Evolutionary conservation across 1,139 yeast genomes (phyloP).

Genomic region (Protomyces pachydermus): DNA sequence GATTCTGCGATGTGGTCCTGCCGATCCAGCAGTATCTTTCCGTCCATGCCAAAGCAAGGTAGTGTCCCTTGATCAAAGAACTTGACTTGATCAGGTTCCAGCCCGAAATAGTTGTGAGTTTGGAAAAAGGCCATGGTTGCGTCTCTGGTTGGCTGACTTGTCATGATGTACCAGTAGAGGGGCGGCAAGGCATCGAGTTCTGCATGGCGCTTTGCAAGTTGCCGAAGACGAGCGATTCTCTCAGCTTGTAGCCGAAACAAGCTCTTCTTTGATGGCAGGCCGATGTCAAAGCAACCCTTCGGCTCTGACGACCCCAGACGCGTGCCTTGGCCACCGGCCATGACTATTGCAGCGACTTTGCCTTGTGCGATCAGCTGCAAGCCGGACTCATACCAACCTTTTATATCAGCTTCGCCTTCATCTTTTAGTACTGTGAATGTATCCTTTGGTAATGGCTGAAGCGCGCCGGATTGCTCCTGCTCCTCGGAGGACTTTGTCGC

Average conservation of each 20-base stretch:
- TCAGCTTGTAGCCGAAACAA: slow-evolving; percentile 93
- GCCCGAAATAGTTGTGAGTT: slow-evolving; percentile 63
- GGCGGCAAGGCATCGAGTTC: slow-evolving; percentile 38
- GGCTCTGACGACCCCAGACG: slow-evolving; percentile 85
- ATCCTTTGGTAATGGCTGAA: slow-evolving; percentile 40
- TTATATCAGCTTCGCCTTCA: slow-evolving; percentile 33
- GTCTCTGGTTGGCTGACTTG: slow-evolving; percentile 79
- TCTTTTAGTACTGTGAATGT: slow-evolving; percentile 40
- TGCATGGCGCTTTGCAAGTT: slow-evolving; percentile 46
- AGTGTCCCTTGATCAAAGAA: slow-evolving; percentile 94
- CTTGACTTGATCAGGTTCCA: slow-evolving; percentile 52
- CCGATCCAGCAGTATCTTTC: slow-evolving; percentile 64
- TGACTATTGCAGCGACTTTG: slow-evolving; percentile 78
- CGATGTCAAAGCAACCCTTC: slow-evolving; percentile 88
- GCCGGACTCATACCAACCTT: slow-evolving; percentile 58
- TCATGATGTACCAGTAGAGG: slow-evolving; percentile 90
- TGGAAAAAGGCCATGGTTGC: slow-evolving; percentile 71
- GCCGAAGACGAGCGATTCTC: slow-evolving; percentile 61
- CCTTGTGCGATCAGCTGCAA: slow-evolving; percentile 61
- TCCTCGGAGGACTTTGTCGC: slow-evolving; percentile 31
- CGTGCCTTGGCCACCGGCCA: slow-evolving; percentile 99
- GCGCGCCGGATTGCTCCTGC: slow-evolving; percentile 28
- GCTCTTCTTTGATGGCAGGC: slow-evolving; percentile 75
- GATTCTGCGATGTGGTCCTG: slow-evolving; percentile 63
- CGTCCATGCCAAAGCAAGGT: slow-evolving; percentile 77